Percentiles rank a stretch among this genome's conserved stretches.
These are phyloP conservation scores for Magnolia kwangsiensis DNA, from an alignment of 164 flowering plant species.

Conservation along the genomic window DNA sequence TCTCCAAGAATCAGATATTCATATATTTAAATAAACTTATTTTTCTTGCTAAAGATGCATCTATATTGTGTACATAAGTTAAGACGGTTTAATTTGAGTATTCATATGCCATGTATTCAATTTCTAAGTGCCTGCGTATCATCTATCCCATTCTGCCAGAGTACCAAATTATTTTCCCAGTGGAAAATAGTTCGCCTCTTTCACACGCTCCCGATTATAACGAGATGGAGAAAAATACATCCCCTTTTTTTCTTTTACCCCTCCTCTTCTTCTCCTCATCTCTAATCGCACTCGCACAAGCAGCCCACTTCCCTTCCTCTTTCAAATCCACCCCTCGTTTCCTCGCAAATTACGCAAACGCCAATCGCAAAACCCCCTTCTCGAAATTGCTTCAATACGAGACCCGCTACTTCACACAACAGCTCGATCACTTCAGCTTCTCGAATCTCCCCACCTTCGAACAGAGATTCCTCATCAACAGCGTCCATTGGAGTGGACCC, in stretches of 20 bases:
- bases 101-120: too few relatives aligned
- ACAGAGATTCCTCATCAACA: conserved; percentile 72
- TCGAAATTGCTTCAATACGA: conserved; percentile 40
- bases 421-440: conserved; percentile 90
- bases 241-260: conserved; percentile 2
- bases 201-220: too few relatives aligned
- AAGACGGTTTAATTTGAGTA: too few relatives aligned
- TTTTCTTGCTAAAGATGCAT: too few relatives aligned
- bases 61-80: too few relatives aligned
- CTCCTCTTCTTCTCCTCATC: conserved; percentile 9
- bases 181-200: too few relatives aligned
- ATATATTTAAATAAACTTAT: too few relatives aligned
- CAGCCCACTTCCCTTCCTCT: conserved; percentile 2
- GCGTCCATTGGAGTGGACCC: conserved; percentile 65
- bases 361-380: not conserved
- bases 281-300: conserved; percentile 10
- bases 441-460: conserved; percentile 42
- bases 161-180: too few relatives aligned
- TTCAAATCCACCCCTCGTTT: conserved; percentile 32
- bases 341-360: conserved; percentile 20
- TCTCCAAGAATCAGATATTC: too few relatives aligned
- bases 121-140: too few relatives aligned
- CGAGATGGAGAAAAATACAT: not conserved
- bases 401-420: conserved; percentile 56
- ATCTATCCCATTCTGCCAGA: too few relatives aligned